phyloP scores from a whole-genome alignment of 495 filamentous ascomycete species.

The Choiromyces venosus region DNA sequence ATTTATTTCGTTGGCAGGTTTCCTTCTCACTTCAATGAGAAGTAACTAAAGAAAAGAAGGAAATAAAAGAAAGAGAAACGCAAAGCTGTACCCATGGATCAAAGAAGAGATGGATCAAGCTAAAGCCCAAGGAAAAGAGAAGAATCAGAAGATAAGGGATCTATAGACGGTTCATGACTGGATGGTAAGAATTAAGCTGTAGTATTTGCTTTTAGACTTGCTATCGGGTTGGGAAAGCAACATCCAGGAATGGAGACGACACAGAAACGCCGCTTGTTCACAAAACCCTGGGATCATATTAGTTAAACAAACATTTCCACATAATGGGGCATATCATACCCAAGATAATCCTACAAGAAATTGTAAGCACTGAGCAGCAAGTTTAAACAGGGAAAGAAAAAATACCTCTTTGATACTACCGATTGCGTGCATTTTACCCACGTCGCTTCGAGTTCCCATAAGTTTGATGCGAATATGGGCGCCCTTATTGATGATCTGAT shows the following conservation, averaged over 20 bases:
- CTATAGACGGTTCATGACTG: neutral
- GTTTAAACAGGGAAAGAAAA: neutral
- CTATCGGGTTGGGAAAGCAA: neutral
- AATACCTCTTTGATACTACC: slow-evolving; percentile 85
- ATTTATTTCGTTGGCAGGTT: neutral
- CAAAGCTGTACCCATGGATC: neutral
- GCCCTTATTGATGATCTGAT: slow-evolving; percentile 87
- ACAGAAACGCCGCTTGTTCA: neutral
- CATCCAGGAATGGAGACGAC: neutral
- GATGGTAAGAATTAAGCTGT: neutral
- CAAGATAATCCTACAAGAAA: slow-evolving; percentile 36
- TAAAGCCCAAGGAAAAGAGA: neutral
- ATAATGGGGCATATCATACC: slow-evolving; percentile 16
- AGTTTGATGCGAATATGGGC: slow-evolving; percentile 91
- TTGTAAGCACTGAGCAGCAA: slow-evolving; percentile 21
- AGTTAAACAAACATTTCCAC: neutral
- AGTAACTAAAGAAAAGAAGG: neutral
- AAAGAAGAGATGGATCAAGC: neutral
- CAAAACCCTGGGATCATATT: neutral
- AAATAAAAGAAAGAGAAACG: neutral
- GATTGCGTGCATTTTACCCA: slow-evolving; percentile 90
- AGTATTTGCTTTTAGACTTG: neutral
- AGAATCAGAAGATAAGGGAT: neutral
- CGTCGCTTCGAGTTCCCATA: slow-evolving; percentile 82
- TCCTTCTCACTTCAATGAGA: neutral